A percentile compares a stretch with the other conserved stretches of the same genome.
These are phyloP conservation scores for Yamadazyma friedrichii DNA, from an alignment of 1,139 yeast species.

Conservation along the genomic window DNA sequence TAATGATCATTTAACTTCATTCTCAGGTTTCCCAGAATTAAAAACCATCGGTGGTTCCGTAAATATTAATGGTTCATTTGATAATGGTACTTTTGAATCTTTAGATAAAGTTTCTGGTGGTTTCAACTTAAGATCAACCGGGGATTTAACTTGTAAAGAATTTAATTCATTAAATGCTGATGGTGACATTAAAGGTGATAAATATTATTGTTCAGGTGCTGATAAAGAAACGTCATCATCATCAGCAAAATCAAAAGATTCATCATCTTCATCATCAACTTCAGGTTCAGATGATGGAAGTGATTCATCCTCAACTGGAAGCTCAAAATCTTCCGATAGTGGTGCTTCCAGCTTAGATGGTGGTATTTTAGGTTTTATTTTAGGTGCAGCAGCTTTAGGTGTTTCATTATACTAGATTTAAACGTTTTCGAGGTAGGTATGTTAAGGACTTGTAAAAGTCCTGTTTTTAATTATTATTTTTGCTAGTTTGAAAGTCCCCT, in stretches of 20 bases:
- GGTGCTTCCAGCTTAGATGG: constrained; percentile 33
- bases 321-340: constrained; percentile 21
- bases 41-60: constrained; percentile 85
- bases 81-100: constrained; percentile 70
- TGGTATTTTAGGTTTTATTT: constrained; percentile 51
- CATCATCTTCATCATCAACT: constrained; percentile 22
- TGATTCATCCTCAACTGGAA: constrained; percentile 22
- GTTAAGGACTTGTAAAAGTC: too few relatives aligned
- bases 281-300: constrained; percentile 17
- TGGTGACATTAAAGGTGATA: constrained; percentile 88
- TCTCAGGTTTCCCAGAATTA: constrained; percentile 75
- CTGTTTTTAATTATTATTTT: too few relatives aligned
- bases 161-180: constrained; percentile 66
- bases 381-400: constrained; percentile 59
- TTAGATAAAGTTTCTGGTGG: constrained; percentile 88
- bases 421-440: too few relatives aligned
- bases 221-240: constrained; percentile 46
- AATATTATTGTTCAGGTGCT: constrained; percentile 78
- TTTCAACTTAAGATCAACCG: constrained; percentile 72
- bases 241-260: constrained; percentile 36
- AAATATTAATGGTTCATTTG: constrained; percentile 73
- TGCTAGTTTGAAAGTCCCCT: not conserved
- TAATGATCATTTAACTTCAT: constrained; percentile 66
- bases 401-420: constrained; percentile 56
- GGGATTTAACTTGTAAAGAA: constrained; percentile 76